Evolutionary conservation across 805 yeast genomes (phyloP), one percentile per base, ranked within the genome.

Genomic region (Komagataella pastoris): DNA sequence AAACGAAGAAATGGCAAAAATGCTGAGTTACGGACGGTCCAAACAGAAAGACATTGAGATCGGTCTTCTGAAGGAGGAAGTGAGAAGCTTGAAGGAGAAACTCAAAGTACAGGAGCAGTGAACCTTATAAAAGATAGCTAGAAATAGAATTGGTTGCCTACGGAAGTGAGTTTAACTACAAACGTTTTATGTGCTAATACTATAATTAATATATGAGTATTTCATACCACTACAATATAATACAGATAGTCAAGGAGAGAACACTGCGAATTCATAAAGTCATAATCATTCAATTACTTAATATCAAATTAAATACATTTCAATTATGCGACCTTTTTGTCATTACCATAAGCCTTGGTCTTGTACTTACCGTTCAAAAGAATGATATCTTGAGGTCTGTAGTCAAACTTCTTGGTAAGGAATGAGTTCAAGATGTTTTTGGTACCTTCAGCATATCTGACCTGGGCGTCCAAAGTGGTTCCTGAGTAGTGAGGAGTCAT

Each of bases 401-500:
- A 86, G 61, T 85, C 86, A 50, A 64, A 64, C 63, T 77, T 81
- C 49, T 80, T 79, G 51, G 76, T 60, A 67, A 85, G 78, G 70
- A 77, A 85, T 36, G 80, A 73, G 52, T 74, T 72, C 65, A 85
- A 74, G 59, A 85, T 84, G 57, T 70, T 70, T 70, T 80, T 76
- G 44, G 81, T 81, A 50, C 95, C 95, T 23, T 66, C 67, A 17
- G 91, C 79, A 59, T 85, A 85, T 61, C 93, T 74, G 46, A 72
- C 70, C 70, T 85, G 93, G 44, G 95, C 91, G 65, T 85, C 91
- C 58, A 85, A 70, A 47, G 88, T 80, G 23, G 91, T 81, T 55
- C 95, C 93, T 51, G 87, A 80, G 58, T 81, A 77, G 63, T 85
- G 93, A 18, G 90, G 89, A 50, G 88, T 83, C 91, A 85, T 84